Evolutionary conservation across 768 basidiomycete species (phyloP).

Genomic region (Suillus americanus): DNA sequence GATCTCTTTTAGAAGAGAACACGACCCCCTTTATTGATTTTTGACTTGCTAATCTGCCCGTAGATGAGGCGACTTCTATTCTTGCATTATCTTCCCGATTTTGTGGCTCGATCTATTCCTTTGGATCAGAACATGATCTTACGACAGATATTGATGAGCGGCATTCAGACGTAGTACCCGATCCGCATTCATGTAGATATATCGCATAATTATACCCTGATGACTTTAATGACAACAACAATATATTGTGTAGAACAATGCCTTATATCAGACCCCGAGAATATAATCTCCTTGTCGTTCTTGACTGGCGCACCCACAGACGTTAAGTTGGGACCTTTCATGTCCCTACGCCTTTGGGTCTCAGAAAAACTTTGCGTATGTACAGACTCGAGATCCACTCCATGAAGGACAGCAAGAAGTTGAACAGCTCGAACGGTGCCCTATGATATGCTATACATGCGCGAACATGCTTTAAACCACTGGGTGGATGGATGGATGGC

Average conservation of each 20-base stretch:
- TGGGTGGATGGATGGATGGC: neutral
- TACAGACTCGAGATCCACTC: neutral
- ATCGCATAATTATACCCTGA: slow-evolving; percentile 3
- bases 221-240: neutral
- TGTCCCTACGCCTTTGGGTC: neutral
- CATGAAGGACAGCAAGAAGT: neutral
- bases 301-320: slow-evolving; percentile 74
- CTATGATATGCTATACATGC: neutral
- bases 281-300: slow-evolving; percentile 91
- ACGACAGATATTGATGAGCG: neutral
- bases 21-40: neutral
- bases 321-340: neutral
- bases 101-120: neutral
- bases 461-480: neutral
- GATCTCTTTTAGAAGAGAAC: neutral
- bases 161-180: neutral
- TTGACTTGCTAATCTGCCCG: neutral
- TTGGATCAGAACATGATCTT: neutral
- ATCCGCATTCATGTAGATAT: slow-evolving; percentile 3
- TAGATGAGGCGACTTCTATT: neutral
- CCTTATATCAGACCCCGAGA: slow-evolving; percentile 57
- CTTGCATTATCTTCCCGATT: neutral
- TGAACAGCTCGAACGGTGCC: neutral
- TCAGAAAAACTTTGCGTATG: neutral
- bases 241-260: neutral